Percentiles rank a stretch among this genome's conserved stretches.
Evolutionary conservation across 176 grass and related monocot species (phyloP).

Genomic region (Phoenix roebelenii): DNA sequence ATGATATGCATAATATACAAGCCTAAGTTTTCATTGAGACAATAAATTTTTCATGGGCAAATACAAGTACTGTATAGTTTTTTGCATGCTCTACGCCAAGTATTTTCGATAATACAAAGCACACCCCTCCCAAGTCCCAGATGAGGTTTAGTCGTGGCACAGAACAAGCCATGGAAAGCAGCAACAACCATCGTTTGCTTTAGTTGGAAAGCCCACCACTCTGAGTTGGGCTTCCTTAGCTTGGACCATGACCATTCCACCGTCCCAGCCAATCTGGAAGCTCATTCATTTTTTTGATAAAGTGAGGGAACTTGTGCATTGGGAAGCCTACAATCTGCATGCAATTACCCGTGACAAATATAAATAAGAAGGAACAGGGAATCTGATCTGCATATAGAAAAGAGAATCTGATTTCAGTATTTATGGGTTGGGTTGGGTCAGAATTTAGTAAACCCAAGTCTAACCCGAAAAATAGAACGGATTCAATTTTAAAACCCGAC

Average conservation of each 20-base stretch:
- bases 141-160: not conserved
- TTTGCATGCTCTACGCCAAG: too few species aligned
- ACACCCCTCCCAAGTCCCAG: not conserved
- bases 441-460: too few species aligned
- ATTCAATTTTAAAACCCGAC: too few species aligned
- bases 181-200: constrained; percentile 14
- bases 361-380: not conserved
- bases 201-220: constrained; percentile 38
- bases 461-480: too few species aligned
- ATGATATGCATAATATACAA: too few species aligned
- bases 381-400: constrained; percentile 3
- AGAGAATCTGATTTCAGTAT: not conserved
- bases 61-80: too few species aligned
- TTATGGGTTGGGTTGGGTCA: too few species aligned
- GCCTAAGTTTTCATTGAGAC: too few species aligned
- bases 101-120: too few species aligned
- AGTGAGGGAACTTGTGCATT: not conserved
- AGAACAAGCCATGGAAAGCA: not conserved
- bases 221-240: constrained; percentile 24
- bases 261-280: not conserved
- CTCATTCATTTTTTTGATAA: not conserved
- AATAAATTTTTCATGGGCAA: too few species aligned
- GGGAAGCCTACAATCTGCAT: not conserved
- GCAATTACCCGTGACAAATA: not conserved
- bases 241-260: constrained; percentile 36